phyloP scores from a whole-genome alignment of 352 stramenopile species.

The Blastocystis sp. region DNA sequence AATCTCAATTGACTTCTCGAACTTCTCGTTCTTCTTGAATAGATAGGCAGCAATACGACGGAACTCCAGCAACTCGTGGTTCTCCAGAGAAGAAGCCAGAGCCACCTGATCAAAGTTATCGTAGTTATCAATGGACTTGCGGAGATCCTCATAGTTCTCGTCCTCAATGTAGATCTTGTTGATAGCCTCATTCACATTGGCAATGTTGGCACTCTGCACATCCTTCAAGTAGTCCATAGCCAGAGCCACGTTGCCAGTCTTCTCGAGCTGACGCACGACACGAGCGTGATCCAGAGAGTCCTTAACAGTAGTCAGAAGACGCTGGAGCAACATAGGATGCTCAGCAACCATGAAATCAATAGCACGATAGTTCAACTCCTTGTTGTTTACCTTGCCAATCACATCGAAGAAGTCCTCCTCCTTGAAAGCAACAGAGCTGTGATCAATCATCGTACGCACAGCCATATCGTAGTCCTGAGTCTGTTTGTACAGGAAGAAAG shows the following conservation, averaged over 20 bases:
- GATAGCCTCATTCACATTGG: slow-evolving; percentile 95
- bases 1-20: slow-evolving; percentile 91
- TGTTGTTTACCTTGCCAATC: slow-evolving; percentile 97
- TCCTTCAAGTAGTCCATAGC: slow-evolving; percentile 94
- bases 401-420: slow-evolving; percentile 98
- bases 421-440: slow-evolving; percentile 87
- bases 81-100: slow-evolving; percentile 94
- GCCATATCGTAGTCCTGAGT: slow-evolving; percentile 97
- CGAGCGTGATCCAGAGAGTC: slow-evolving; percentile 96
- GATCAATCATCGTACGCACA: slow-evolving; percentile 98
- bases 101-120: slow-evolving; percentile 99
- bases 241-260: slow-evolving; percentile 90
- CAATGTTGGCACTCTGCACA: slow-evolving; percentile 97
- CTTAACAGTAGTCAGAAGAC: slow-evolving; percentile 94
- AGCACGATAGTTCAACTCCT: slow-evolving; percentile 99
- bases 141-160: slow-evolving; percentile 93
- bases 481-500: slow-evolving; percentile 98
- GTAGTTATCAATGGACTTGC: slow-evolving; percentile 95
- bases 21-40: slow-evolving; percentile 99
- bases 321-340: slow-evolving; percentile 91
- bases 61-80: slow-evolving; percentile 98
- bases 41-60: slow-evolving; percentile 96
- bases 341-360: slow-evolving; percentile 97
- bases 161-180: slow-evolving; percentile 95
- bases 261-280: slow-evolving; percentile 93